Conservation (phyloP, 768 basidiomycete species). For the Mrakia hoshinonis region DNA sequence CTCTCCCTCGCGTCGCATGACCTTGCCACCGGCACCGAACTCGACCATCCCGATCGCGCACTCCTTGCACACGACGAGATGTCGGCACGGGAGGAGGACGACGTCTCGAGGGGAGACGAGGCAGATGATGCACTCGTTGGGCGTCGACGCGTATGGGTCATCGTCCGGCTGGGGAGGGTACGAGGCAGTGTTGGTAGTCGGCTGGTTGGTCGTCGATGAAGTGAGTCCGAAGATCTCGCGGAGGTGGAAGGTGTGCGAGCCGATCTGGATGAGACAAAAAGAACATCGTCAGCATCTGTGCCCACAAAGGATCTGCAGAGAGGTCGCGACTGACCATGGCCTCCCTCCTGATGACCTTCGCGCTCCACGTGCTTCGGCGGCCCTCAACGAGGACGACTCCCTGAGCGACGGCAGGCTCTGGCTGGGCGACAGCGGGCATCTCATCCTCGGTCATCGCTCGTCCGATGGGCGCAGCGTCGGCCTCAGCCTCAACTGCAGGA, state of each 20-base stretch:
- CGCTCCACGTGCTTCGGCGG: constrained; percentile 58
- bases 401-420: not conserved
- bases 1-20: constrained; percentile 45
- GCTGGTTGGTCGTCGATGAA: constrained; percentile 40
- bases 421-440: no score
- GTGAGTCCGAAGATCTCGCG: constrained; percentile 92
- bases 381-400: constrained; percentile 3
- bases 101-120: constrained; percentile 81
- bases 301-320: not conserved
- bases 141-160: constrained; percentile 52
- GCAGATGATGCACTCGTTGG: constrained; percentile 76
- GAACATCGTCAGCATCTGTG: not conserved
- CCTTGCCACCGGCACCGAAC: constrained; percentile 84
- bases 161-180: constrained; percentile 43
- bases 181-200: constrained; percentile 37
- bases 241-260: constrained; percentile 84
- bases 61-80: constrained; percentile 89
- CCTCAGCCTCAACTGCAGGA: not conserved
- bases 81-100: constrained; percentile 82
- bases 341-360: constrained; percentile 85
- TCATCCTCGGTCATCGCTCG: not conserved
- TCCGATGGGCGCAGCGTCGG: constrained; percentile 32
- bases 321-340: constrained; percentile 48
- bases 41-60: constrained; percentile 97
- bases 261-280: constrained; percentile 53